Evolutionary conservation across 331 rosid species (phyloP).

Genomic region (Prunus yedoensis): DNA sequence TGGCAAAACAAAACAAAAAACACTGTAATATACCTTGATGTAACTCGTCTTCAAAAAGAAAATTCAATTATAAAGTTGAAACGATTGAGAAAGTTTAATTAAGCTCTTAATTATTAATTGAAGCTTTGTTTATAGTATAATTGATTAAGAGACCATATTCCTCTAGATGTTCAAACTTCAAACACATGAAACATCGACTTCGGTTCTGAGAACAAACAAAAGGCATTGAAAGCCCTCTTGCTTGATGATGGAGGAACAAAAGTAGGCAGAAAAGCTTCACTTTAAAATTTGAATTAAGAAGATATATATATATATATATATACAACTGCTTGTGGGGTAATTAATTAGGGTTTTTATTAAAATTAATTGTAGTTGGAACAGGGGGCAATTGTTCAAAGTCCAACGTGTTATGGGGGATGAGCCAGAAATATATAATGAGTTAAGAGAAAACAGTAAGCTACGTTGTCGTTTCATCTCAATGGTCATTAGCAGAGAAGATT

Average conservation of each 20-base stretch:
- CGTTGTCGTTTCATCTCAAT: constrained; percentile 41
- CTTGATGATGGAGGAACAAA: constrained; percentile 60
- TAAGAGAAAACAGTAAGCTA: constrained; percentile 26
- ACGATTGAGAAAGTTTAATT: no score
- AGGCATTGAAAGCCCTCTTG: constrained; percentile 34
- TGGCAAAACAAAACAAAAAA: no score
- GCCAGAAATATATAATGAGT: constrained; percentile 27
- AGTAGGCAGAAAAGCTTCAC: constrained; percentile 39
- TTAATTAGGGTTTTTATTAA: neutral
- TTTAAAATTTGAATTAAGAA: constrained; percentile 13
- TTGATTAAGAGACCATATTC: constrained; percentile 30
- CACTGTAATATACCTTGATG: no score
- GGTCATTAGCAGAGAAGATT: constrained; percentile 21
- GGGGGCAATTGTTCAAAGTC: constrained; percentile 78
- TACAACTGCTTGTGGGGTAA: neutral
- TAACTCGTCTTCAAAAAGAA: no score
- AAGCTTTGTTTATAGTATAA: neutral
- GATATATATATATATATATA: neutral
- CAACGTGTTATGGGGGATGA: constrained; percentile 43
- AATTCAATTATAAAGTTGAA: no score
- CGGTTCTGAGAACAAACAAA: constrained; percentile 24
- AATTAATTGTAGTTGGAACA: constrained; percentile 58
- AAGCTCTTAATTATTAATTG: no score
- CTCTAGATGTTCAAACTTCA: constrained; percentile 28
- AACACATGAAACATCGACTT: constrained; percentile 15